phyloP scores from a whole-genome alignment of 768 basidiomycete species.

The Naganishia randhawae region DNA sequence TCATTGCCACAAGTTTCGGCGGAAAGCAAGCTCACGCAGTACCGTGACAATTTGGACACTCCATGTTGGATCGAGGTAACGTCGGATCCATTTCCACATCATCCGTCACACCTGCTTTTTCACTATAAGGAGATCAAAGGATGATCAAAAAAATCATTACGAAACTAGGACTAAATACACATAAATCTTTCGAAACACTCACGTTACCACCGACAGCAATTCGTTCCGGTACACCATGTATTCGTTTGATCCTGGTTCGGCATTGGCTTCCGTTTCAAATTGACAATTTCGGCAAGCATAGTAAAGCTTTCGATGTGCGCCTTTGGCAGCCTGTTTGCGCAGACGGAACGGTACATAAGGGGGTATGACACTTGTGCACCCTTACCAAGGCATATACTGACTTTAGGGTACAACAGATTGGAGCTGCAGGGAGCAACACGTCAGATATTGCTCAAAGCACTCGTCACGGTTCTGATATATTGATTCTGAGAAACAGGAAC shows the following conservation, averaged over 20 bases:
- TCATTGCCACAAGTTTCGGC: not conserved
- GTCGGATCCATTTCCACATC: conserved; percentile 87
- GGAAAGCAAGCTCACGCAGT: conserved; percentile 64
- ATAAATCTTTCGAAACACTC: conserved; percentile 36
- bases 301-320: conserved; percentile 17
- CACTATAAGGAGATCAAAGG: conserved; percentile 56
- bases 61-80: conserved; percentile 78
- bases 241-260: conserved; percentile 21
- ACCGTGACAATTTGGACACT: conserved; percentile 75
- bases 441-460: not conserved
- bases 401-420: conserved; percentile 27
- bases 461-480: not conserved
- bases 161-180: not conserved
- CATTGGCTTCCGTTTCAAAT: conserved; percentile 15
- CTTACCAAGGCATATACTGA: not conserved
- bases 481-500: not conserved
- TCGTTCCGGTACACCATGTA: conserved; percentile 78
- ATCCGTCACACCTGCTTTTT: conserved; percentile 85
- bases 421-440: not conserved
- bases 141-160: not conserved
- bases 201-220: conserved; percentile 89
- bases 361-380: not conserved
- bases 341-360: not conserved
- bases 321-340: conserved; percentile 6
- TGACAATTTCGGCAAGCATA: conserved; percentile 29